Base-by-base conservation (phyloP, 768 basidiomycete genomes). In the Symmetrospora coprosmae region DNA sequence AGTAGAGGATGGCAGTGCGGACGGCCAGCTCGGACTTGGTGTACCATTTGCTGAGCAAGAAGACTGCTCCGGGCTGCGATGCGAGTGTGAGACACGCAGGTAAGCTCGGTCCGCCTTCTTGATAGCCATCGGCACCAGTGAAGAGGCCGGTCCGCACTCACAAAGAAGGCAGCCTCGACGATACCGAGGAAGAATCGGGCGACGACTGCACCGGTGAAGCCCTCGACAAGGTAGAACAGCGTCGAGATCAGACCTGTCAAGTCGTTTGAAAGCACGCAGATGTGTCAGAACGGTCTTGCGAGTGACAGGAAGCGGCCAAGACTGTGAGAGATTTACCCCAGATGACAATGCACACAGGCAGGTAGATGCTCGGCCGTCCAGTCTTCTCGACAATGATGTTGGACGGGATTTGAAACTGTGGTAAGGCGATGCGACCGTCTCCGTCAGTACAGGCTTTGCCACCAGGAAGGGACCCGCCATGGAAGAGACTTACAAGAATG, bases 31-130 rank as follows among this genome's bases (percentile, higher is more conserved):
- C 86, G 30, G 75, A 76, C 41, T 79, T 78, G 60, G 76, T 84
- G 74, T 87, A 87, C 86, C 84, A 81, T 68, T 79, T 81, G 0
- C 81, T 81, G 25, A 82, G 73, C 2, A 82, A 72, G 67, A 80
- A 80, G 49, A 85, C 72, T 19, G 82, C 79, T 27, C 82, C 83
- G 49, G 83, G 83, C 67, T 82, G 82, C 71, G 84, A 84, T 2
- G 81, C 80, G 11, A 81, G 82, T 71, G 73, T 67, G 45, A 39
- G n/a, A n/a, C n/a, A n/a, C n/a, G n/a, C n/a, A n/a, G n/a, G n/a
- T n/a, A n/a, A n/a, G n/a, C n/a, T n/a, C n/a, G n/a, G n/a, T n/a
- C n/a, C n/a, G n/a, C n/a, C n/a, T n/a, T n/a, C n/a, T n/a, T n/a
- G n/a, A n/a, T n/a, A n/a, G n/a, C n/a, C 14, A 41, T 19, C 9